Base-by-base conservation (phyloP, 2,329 filamentous ascomycete genomes). In the Stylonectria norvegica region DNA sequence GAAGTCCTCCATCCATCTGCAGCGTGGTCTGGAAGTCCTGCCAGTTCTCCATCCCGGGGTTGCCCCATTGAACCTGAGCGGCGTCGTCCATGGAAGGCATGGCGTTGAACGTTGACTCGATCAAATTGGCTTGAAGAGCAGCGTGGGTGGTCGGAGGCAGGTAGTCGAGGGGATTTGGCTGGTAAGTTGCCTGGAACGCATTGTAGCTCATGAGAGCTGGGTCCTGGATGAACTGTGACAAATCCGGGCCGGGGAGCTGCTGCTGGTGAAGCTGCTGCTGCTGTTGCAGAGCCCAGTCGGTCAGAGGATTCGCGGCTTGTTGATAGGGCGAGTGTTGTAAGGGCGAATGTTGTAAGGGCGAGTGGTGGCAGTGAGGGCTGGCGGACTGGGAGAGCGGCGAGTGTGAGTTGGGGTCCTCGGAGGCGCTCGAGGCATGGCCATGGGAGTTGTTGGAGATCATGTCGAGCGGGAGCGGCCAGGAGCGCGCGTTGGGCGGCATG, bases 21-120 rank as follows among this genome's bases (percentile, higher is more conserved):
- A 71, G 48, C 20, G 60, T 66, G 42, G 78, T 75, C 53, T 86
- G 81, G 56, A 95, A 86, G 58, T 95, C 89, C 48, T 88, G 82
- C 81, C 85, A 89, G 51, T 85, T 83, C 35, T 83, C 79, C 68
- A 86, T 81, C 49, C 81, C 77, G 47, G 76, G 64, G 34, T 63
- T 64, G 20, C 67, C 79, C 83, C 71, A 87, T 60, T 71, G 79
- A 12, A 75, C 66, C 35, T 78, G 77, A 10, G 70, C 63, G 18
- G 69, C 64, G 41, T 78, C 74, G 31, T 80, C 75, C 51, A 80
- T 73, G 30, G 76, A 69, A 20, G 76, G 72, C 60, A 83, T 72
- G 44, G 68, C 65, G 55, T 63, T 69, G 65, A 85, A 89, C 4
- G 79, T 68, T 23, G 78, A 74, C 44, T 85, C 83, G 56, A 89